Conservation (phyloP, 2,329 filamentous ascomycete species). For the Aspergillus sp. region DNA sequence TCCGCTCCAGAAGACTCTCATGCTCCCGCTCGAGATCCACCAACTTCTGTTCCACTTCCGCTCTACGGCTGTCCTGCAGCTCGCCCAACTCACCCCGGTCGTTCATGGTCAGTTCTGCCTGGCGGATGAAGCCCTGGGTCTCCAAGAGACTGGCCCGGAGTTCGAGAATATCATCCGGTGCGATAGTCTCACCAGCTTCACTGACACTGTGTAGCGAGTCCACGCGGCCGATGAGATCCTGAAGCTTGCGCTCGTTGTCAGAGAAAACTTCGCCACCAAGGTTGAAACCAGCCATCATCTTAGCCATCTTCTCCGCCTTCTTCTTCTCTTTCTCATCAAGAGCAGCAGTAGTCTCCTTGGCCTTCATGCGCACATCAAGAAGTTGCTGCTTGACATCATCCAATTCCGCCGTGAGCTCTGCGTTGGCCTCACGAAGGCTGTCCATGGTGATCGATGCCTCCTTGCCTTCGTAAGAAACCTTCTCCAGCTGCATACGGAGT, state of each 20-base stretch:
- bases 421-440: slow-evolving; percentile 88
- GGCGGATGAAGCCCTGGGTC: slow-evolving; percentile 84
- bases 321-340: slow-evolving; percentile 97
- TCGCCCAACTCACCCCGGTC: slow-evolving; percentile 58
- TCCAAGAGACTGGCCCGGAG: slow-evolving; percentile 75
- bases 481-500: slow-evolving; percentile 93
- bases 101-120: slow-evolving; percentile 81
- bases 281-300: slow-evolving; percentile 99
- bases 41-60: slow-evolving; percentile 71
- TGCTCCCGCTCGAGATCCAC: slow-evolving; percentile 72
- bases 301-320: slow-evolving; percentile 98
- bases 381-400: slow-evolving; percentile 96
- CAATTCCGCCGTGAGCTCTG: slow-evolving; percentile 82
- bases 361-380: slow-evolving; percentile 90
- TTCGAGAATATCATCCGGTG: slow-evolving; percentile 71
- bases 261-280: slow-evolving; percentile 89
- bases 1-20: slow-evolving; percentile 71
- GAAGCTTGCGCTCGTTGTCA: slow-evolving; percentile 80
- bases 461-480: slow-evolving; percentile 91
- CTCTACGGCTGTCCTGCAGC: slow-evolving; percentile 58
- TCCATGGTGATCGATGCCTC: slow-evolving; percentile 98
- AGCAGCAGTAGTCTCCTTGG: slow-evolving; percentile 83
- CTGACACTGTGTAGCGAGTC: slow-evolving; percentile 72
- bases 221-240: slow-evolving; percentile 74
- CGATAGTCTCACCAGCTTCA: slow-evolving; percentile 68